Base-by-base conservation (phyloP, 768 basidiomycete genomes). In the Polyporus arcularius region DNA sequence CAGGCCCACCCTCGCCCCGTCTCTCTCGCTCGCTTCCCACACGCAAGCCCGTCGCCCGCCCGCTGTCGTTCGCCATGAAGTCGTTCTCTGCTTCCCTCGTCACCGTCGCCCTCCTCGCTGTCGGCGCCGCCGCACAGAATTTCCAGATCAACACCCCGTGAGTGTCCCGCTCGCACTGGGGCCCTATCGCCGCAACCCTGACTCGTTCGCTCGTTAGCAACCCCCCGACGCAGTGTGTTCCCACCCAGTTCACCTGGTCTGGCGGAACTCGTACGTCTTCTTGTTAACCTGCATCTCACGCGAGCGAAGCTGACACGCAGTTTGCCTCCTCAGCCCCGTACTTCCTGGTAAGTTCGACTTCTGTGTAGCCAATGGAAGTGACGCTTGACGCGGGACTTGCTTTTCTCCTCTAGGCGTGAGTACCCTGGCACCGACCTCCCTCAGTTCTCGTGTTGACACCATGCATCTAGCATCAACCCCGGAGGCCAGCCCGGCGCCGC, bases 121-220 rank as follows among this genome's bases (percentile, higher is more conserved):
- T 73, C 52, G 72, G 72, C 35, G 84, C 72, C 51, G 43, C 77
- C 28, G 86, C 82, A 16, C 84, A 85, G 68, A 62, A 63, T 32
- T 68, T 85, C 65, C 74, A 65, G 0, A 77, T 92, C 71, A 86
- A 89, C 71, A 93, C 90, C 40, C 90, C 90, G 90, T 91, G 65
- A 69, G 89, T 80, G 18, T 40, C 39, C 51, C 39, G 26, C 16
- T 42, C 26, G 28, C 43, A 49, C 52, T 35, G 35, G 11, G 7
- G 11, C 7, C 12, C 62, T 62, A 57, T 21, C 48, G 28, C 47
- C 47, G 12, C 43, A 42, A 30, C 65, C 39, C 63, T 1, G 31
- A 53, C 30, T 31, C 42, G 55, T 26, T 48, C 40, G 10, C 9
- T 30, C 11, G 30, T 26, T 63, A 89, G 87, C 40, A 14, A 71